These are phyloP conservation scores for Kwoniella botswanensis DNA, from an alignment of 768 basidiomycete genomes.

Conservation along the genomic window DNA sequence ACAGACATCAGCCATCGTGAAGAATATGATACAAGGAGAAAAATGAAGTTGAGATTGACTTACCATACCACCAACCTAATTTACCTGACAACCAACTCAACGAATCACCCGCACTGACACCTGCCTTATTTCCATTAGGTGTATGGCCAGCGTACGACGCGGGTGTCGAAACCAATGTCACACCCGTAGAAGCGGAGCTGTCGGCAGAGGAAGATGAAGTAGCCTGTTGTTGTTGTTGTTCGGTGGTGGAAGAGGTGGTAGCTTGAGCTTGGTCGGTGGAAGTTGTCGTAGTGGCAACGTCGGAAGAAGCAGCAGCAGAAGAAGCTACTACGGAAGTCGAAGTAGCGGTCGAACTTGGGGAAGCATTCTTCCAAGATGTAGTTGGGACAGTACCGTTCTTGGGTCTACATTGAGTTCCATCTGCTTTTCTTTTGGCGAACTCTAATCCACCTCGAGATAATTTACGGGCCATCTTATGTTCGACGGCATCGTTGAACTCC, in stretches of 20 bases:
- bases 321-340: neutral
- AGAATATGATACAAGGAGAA: neutral
- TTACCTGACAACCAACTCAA: slow-evolving; percentile 32
- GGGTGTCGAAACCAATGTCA: neutral
- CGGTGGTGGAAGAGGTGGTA: neutral
- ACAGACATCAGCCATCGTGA: neutral
- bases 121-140: slow-evolving; percentile 51
- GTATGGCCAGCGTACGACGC: slow-evolving; percentile 24
- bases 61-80: slow-evolving; percentile 56
- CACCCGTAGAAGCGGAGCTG: neutral
- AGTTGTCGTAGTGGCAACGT: slow-evolving; percentile 6
- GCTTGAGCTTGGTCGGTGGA: slow-evolving; percentile 9
- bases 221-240: slow-evolving; percentile 3
- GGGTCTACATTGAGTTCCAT: slow-evolving; percentile 20
- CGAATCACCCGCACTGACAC: slow-evolving; percentile 47
- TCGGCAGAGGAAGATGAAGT: slow-evolving; percentile 8
- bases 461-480: slow-evolving; percentile 25
- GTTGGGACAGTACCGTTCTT: slow-evolving; percentile 9
- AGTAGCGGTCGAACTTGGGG: neutral
- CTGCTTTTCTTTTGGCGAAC: slow-evolving; percentile 23
- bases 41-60: slow-evolving; percentile 18
- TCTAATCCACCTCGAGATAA: neutral
- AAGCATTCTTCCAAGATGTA: neutral
- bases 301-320: neutral
- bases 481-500: slow-evolving; percentile 16